phyloP scores from a whole-genome alignment of 768 basidiomycete genomes.

The Psilocybe cyanescens region DNA sequence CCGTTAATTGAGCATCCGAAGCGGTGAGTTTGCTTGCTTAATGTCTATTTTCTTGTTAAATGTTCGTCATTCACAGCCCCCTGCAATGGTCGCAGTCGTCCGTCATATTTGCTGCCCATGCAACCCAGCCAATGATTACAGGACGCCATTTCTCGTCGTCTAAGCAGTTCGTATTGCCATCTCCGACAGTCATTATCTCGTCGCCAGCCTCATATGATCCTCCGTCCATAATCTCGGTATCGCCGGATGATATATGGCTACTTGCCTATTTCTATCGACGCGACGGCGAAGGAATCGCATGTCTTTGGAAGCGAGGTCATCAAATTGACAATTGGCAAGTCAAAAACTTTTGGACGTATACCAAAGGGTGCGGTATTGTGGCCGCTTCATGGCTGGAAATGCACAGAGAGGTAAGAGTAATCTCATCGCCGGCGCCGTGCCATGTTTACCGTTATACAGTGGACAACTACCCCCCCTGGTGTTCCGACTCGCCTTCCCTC shows the following conservation, averaged over 20 bases:
- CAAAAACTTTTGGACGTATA: conserved; percentile 58
- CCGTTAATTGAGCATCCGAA: conserved; percentile 60
- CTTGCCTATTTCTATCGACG: conserved; percentile 77
- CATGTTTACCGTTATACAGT: conserved; percentile 40
- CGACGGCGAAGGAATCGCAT: conserved; percentile 59
- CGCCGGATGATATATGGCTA: conserved; percentile 62
- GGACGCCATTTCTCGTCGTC: conserved; percentile 74
- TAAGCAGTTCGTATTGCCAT: conserved; percentile 61
- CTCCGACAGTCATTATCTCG: conserved; percentile 53
- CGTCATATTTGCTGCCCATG: conserved; percentile 70
- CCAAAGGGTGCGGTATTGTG: conserved; percentile 59
- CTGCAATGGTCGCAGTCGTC: conserved; percentile 74
- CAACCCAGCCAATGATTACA: conserved; percentile 59
- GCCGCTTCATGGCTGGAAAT: conserved; percentile 63
- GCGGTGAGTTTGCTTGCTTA: conserved; percentile 40
- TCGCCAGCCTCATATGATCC: conserved; percentile 57
- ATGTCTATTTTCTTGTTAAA: background rate
- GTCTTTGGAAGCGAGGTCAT: conserved; percentile 64
- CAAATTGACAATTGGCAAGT: conserved; percentile 68
- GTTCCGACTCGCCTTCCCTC: conserved; percentile 57
- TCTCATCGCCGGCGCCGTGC: background rate
- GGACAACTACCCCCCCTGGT: conserved; percentile 49
- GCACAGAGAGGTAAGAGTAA: conserved; percentile 57
- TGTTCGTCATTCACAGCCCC: conserved; percentile 47
- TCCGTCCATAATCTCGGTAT: conserved; percentile 63